Conservation (phyloP, 345 rosid species). For the Dovyalis caffra region DNA sequence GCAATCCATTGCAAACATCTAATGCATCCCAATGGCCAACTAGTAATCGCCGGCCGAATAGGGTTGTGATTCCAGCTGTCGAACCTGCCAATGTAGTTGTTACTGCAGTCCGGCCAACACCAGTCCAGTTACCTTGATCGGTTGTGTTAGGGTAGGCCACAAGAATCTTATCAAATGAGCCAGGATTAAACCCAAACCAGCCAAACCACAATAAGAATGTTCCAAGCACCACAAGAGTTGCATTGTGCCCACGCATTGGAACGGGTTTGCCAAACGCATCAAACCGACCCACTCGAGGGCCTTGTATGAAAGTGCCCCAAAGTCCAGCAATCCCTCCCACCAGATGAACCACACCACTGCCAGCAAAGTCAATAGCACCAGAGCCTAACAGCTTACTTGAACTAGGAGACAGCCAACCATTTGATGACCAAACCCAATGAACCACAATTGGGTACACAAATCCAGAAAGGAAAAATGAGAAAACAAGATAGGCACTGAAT, state of each 20-base stretch:
- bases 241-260: constrained; percentile 61
- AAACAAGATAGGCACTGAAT: constrained; percentile 61
- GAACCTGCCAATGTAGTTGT: constrained; percentile 57
- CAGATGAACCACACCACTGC: constrained; percentile 58
- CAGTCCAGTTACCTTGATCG: constrained; percentile 59
- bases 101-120: constrained; percentile 45
- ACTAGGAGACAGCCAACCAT: constrained; percentile 56
- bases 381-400: constrained; percentile 44
- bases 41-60: constrained; percentile 49
- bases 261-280: constrained; percentile 52
- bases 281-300: constrained; percentile 57
- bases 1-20: constrained; percentile 58
- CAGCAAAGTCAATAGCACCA: constrained; percentile 65
- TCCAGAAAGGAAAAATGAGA: constrained; percentile 60
- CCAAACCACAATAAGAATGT: constrained; percentile 62
- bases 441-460: constrained; percentile 60
- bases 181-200: constrained; percentile 67
- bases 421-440: constrained; percentile 69
- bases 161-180: constrained; percentile 50
- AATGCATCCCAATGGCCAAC: constrained; percentile 63
- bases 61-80: constrained; percentile 45
- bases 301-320: constrained; percentile 56
- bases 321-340: constrained; percentile 58
- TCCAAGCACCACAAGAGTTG: constrained; percentile 56
- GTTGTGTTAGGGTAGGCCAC: constrained; percentile 49